phyloP scores from a whole-genome alignment of 805 yeast species.

The Cyberlindnera japonica region DNA sequence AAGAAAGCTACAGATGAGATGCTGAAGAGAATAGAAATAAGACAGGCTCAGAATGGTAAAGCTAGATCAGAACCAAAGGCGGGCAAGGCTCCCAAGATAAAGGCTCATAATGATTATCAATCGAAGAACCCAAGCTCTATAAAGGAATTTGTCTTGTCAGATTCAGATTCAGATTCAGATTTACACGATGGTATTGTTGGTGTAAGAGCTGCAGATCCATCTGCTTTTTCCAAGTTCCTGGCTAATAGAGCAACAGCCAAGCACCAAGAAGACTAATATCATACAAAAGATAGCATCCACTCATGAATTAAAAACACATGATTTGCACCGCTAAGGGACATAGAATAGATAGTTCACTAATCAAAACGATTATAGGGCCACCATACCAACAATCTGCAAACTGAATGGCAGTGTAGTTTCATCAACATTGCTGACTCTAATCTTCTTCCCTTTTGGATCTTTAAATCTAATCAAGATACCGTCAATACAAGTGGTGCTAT shows the following conservation, averaged over 20 bases:
- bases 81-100: too few species aligned
- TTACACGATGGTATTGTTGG: not conserved
- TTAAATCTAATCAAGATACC: slow-evolving; percentile 17
- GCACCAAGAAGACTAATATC: too few species aligned
- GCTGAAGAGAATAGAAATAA: slow-evolving; percentile 24
- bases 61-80: not conserved
- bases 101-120: too few species aligned
- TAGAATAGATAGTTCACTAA: too few species aligned
- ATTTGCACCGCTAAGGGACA: too few species aligned
- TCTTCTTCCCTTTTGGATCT: slow-evolving; percentile 21
- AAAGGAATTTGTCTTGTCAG: not conserved
- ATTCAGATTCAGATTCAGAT: slow-evolving; percentile 1
- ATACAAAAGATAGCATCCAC: too few species aligned
- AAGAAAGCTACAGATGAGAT: slow-evolving; percentile 30
- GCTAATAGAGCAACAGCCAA: not conserved
- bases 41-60: not conserved
- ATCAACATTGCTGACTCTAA: slow-evolving; percentile 9
- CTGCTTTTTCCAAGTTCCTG: slow-evolving; percentile 7
- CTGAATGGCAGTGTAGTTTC: slow-evolving; percentile 8
- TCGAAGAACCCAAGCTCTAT: too few species aligned
- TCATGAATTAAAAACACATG: too few species aligned
- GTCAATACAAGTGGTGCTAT: slow-evolving; percentile 22
- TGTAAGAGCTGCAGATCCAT: not conserved
- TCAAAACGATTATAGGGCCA: slow-evolving; percentile 2
- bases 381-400: slow-evolving; percentile 14